Base-by-base conservation (phyloP, 140 eudicot genomes). In the Stevia rebaudiana region DNA sequence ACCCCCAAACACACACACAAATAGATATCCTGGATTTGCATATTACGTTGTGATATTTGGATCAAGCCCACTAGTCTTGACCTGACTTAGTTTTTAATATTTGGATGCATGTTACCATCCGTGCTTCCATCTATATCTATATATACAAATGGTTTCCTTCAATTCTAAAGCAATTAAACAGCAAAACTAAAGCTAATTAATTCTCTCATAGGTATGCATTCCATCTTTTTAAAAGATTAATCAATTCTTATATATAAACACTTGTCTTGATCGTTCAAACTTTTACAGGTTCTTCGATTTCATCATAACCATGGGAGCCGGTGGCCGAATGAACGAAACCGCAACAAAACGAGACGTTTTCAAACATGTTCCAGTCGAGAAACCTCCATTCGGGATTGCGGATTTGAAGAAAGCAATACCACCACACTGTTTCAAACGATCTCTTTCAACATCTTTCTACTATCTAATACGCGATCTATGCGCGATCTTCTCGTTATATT, bases 251-350 rank as follows among this genome's bases (percentile, higher is more conserved):
- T 12, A 24, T 53, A 47, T 44, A 5, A n/a, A 15, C 10, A 16
- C 15, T 5, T 25, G 11, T 43, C 11, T 8, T 30, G 6, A 28
- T 30, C 42, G 16, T 33, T 50, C 17, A 3, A 12, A 15, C 18
- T 67, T 35, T 33, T 5, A 2, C 50, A 58, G 75, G 61, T 70
- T 58, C 12, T 58, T 57, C 7, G 19, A 70, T 58, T 5, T 44
- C 25, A 6, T 43, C 10, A 6, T 4, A 33, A 65, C 43, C 50
- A 77, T 77, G 82, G 82, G 82, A 70, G 82, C 70, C 2, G 82
- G 82, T 8, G 82, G 82, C 1, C 69, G 82, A 12, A 77, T 65
- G 78, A 71, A 64, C 35, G 78, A 46, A 5, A 17, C 70, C 37
- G 41, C 54, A 41, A 48, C 13, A 5, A 35, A 31, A 9, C 71